phyloP scores from a whole-genome alignment of 2,329 filamentous ascomycete species.

The Calonectria pteridis region DNA sequence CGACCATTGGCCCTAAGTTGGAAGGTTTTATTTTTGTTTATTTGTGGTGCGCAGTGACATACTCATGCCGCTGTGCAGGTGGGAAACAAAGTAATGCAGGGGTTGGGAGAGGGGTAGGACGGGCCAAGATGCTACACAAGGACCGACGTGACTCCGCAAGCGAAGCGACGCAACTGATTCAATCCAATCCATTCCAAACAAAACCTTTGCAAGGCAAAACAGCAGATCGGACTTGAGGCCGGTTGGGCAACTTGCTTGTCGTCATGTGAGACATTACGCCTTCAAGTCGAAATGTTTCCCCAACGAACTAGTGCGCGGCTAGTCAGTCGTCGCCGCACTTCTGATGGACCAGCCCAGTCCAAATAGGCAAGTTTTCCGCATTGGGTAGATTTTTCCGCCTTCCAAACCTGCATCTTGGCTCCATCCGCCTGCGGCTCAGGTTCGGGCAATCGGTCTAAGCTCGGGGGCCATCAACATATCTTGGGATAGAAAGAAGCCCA shows the following conservation, averaged over 20 bases:
- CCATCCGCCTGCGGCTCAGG: not conserved
- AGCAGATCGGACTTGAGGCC: constrained; percentile 20
- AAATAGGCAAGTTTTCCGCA: constrained; percentile 25
- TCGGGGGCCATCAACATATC: not conserved
- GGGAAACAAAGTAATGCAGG: not conserved
- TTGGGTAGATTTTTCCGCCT: constrained; percentile 22
- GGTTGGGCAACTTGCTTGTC: not conserved
- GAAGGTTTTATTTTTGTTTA: not conserved
- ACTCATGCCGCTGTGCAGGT: not conserved
- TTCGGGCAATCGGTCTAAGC: constrained; percentile 6
- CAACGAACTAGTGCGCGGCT: not conserved
- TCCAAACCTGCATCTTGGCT: not conserved
- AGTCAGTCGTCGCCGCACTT: not conserved
- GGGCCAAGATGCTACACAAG: not conserved
- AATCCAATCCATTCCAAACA: not conserved
- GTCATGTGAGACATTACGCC: constrained; percentile 18
- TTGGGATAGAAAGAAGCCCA: constrained; percentile 11
- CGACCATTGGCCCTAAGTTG: not conserved
- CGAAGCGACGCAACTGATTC: not conserved
- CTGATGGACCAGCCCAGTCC: not conserved
- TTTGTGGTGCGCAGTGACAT: not conserved
- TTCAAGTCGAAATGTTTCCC: not conserved
- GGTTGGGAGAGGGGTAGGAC: not conserved
- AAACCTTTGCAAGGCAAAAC: not conserved
- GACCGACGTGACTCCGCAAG: not conserved